phyloP scores from a whole-genome alignment of 176 grass and related monocot species.

The Urochloa ruziziensis region DNA sequence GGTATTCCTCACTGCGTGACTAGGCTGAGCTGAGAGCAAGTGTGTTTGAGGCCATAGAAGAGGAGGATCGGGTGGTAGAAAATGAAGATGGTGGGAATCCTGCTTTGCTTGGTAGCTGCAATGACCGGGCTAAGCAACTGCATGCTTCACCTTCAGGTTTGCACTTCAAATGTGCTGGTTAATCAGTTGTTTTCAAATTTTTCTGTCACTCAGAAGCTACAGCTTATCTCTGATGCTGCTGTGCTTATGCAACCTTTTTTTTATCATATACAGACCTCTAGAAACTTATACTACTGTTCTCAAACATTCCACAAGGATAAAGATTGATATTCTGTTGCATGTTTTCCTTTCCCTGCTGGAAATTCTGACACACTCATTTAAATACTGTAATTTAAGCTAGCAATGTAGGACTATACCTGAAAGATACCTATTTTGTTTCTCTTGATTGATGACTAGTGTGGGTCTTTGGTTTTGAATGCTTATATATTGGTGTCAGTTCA shows the following conservation, averaged over 20 bases:
- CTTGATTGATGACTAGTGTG: not conserved
- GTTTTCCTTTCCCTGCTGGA: not conserved
- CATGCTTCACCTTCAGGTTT: constrained; percentile 89
- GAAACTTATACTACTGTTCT: constrained; percentile 3
- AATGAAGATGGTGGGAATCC: constrained; percentile 56
- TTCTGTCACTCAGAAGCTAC: not conserved
- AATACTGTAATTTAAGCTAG: not conserved
- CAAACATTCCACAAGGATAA: not conserved
- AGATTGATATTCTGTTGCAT: not conserved
- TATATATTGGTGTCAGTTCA: constrained; percentile 9
- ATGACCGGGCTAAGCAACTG: constrained; percentile 74
- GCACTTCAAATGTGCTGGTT: not conserved
- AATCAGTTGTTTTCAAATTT: not conserved
- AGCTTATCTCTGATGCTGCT: not conserved
- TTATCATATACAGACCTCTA: not conserved
- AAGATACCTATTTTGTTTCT: not conserved
- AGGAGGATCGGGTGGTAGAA: constrained; percentile 66
- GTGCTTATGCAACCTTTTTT: not conserved
- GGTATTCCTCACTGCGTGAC: constrained; percentile 13
- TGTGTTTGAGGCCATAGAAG: constrained; percentile 94
- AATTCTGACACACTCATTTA: not conserved
- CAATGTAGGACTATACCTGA: not conserved
- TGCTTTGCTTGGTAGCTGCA: constrained; percentile 81
- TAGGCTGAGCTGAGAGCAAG: constrained; percentile 83
- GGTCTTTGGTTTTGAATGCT: constrained; percentile 6